Evolutionary conservation across 2,329 filamentous ascomycete species (phyloP).

Genomic region (Fusarium nisikadoi): DNA sequence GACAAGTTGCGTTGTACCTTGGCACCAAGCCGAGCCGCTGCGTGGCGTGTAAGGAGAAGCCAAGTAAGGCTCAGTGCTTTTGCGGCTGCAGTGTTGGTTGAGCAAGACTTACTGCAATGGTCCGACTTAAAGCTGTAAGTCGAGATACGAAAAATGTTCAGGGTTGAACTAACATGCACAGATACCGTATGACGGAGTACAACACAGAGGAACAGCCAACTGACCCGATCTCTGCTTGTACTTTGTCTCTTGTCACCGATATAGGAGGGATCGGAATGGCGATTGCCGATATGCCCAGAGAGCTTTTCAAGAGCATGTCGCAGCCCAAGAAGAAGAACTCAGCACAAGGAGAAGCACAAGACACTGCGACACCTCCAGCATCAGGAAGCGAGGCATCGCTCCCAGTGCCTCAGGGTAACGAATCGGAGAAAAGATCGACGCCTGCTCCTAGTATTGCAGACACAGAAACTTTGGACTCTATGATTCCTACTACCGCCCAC

Average conservation of each 20-base stretch:
- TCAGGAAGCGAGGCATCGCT: conserved; percentile 16
- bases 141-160: not conserved
- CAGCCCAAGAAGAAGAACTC: conserved; percentile 32
- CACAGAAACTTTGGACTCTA: conserved; percentile 5
- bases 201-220: conserved; percentile 81
- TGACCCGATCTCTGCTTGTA: conserved; percentile 82
- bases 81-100: conserved; percentile 75
- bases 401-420: not conserved
- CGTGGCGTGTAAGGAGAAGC: conserved; percentile 78
- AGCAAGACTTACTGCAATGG: conserved; percentile 72
- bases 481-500: conserved; percentile 12
- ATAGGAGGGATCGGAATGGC: conserved; percentile 84
- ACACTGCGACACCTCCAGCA: not conserved
- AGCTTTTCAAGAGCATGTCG: conserved; percentile 60
- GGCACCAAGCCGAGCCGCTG: conserved; percentile 73
- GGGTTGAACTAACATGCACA: conserved; percentile 42
- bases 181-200: conserved; percentile 70
- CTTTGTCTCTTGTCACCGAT: conserved; percentile 84
- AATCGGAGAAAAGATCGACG: conserved; percentile 15
- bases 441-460: conserved; percentile 16
- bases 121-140: conserved; percentile 78
- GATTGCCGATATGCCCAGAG: conserved; percentile 76
- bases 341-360: conserved; percentile 1
- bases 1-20: conserved; percentile 76
- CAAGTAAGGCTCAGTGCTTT: conserved; percentile 76